These are phyloP conservation scores for Diaporthe sp. DNA, from an alignment of 2,329 filamentous ascomycete species.

Conservation along the genomic window DNA sequence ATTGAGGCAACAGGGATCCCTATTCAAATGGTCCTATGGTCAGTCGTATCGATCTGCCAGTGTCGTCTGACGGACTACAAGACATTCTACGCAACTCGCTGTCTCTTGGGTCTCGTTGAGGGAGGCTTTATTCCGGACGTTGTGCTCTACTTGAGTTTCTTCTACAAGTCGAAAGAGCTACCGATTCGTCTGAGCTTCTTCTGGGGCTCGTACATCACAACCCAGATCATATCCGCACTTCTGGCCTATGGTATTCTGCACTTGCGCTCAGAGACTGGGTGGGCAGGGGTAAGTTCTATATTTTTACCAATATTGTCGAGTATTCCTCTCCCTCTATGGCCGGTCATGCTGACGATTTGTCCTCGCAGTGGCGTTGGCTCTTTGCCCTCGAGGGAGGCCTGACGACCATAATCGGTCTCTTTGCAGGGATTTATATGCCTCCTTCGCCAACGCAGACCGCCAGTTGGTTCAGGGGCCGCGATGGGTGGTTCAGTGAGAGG, in stretches of 20 bases:
- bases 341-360: not conserved
- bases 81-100: constrained; percentile 57
- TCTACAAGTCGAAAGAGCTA: constrained; percentile 77
- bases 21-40: constrained; percentile 58
- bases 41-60: constrained; percentile 54
- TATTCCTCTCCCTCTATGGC: not conserved
- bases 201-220: constrained; percentile 72
- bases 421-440: constrained; percentile 64
- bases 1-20: constrained; percentile 52
- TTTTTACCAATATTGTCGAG: not conserved
- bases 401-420: constrained; percentile 49
- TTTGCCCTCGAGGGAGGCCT: constrained; percentile 44
- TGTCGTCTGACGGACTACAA: constrained; percentile 58
- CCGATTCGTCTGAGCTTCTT: constrained; percentile 75
- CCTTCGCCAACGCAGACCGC: constrained; percentile 72
- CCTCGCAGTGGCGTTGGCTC: constrained; percentile 51
- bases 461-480: constrained; percentile 66
- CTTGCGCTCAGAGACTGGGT: constrained; percentile 61
- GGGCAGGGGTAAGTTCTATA: constrained; percentile 55
- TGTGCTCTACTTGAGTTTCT: constrained; percentile 76
- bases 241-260: constrained; percentile 68
- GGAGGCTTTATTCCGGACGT: constrained; percentile 61
- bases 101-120: constrained; percentile 59
- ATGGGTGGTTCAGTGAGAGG: constrained; percentile 70
- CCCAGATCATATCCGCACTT: constrained; percentile 65